Base-by-base conservation (phyloP, 2,329 filamentous ascomycete species). In the Aspergillus candidus region DNA sequence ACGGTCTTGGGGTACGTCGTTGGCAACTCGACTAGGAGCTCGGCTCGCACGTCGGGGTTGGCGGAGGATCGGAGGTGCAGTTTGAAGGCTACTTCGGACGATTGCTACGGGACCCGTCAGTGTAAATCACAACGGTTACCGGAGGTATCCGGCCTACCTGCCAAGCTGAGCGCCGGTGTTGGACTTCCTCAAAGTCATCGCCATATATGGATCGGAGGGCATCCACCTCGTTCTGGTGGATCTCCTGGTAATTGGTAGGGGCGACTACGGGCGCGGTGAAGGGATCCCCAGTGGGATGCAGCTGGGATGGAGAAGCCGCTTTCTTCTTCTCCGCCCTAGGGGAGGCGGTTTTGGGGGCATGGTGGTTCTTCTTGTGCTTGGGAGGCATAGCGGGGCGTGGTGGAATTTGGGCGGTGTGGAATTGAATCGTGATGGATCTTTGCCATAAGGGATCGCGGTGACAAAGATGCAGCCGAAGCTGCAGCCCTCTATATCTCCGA, bases 1-100 rank as follows among this genome's bases (percentile, higher is more conserved):
- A 82, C 72, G 1, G 88, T 86, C 61, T 88, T 94, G 4, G 91
- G 93, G 63, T 97, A 97, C 1, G 90, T 94, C 6, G 89, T 86
- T 7, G 88, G 93, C 53, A 97, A 73, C 44, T 86, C 83, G 41
- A 94, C 88, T 38, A 79, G 76, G n/a, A 97, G 69, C 2, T 80
- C 81, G 32, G 89, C 74, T 18, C 76, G 76, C 48, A 88, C 78
- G 38, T 89, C 83, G 32, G 81, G 76, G 58, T 93, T 84, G 0
- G 81, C 83, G 4, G 81, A 81, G 8, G 88, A 78, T 58, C 80
- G 88, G 51, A 97, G 75, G 41, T 77, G 80, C 41, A 97, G 82
- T 54, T 87, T 87, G 63, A 97, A 94, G 0, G 81, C 78, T 12
- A 88, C 84, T 60, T 94, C 75, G 32, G 76, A 86, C 4, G 84